These are phyloP conservation scores for Scheffersomyces lignosus DNA, from an alignment of 805 yeast species.

Conservation along the genomic window DNA sequence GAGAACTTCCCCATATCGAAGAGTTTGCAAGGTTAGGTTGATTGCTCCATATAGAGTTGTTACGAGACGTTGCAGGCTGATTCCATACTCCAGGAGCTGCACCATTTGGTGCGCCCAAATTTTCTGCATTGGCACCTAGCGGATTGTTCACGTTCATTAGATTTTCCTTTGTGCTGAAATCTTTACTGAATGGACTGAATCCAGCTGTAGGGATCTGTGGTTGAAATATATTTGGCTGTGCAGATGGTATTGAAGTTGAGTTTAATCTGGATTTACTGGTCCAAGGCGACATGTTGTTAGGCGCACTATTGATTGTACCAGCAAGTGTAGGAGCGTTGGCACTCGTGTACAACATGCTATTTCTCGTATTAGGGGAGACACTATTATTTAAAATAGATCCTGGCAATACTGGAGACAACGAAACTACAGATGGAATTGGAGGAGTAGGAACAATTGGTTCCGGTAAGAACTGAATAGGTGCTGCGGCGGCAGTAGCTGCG, in stretches of 20 bases:
- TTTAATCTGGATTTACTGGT: constrained; percentile 11
- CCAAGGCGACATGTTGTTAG: constrained; percentile 10
- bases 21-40: constrained; percentile 1
- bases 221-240: constrained; percentile 5
- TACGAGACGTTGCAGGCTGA: constrained; percentile 16
- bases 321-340: background rate
- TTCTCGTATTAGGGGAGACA: background rate
- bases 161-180: background rate
- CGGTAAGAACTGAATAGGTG: too few relatives aligned
- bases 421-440: background rate
- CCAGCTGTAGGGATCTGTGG: constrained; percentile 5
- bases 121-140: background rate
- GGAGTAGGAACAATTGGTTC: background rate
- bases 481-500: constrained; percentile 3
- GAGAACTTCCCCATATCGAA: background rate
- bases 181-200: constrained; percentile 21
- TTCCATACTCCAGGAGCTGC: constrained; percentile 11
- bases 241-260: constrained; percentile 2
- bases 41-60: constrained; percentile 34
- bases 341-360: background rate
- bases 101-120: background rate
- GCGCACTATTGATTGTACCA: constrained; percentile 1
- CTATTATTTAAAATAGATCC: background rate
- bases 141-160: constrained; percentile 1
- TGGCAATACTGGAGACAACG: too few relatives aligned